Evolutionary conservation across 371 early-diverging fungal genomes (phyloP), one percentile per base, ranked within the genome.

Genomic region (Entomophthora muscae): DNA sequence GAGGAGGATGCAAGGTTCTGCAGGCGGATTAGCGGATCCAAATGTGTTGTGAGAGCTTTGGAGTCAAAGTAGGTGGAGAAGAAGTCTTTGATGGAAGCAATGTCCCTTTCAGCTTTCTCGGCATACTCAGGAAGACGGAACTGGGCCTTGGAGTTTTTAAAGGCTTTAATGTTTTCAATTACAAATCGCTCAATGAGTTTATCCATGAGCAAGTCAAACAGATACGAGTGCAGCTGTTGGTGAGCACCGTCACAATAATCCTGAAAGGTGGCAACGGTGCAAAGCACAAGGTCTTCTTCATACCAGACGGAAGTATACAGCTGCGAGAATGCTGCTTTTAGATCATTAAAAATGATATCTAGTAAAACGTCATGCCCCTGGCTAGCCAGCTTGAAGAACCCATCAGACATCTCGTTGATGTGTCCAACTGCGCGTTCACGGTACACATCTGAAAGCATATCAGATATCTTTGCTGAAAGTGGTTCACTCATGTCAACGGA

Each of bases 281-380:
- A 76, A 13, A 79, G 78, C 78, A 96, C 82, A 51, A 89, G 66
- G 22, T 88, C 65, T 69, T 80, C 76, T 61, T 89, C 85, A 73
- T 97, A 96, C 96, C 97, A 97, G n/a, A 76, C 76, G 0, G 74
- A 52, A 13, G 89, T 84, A 68, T 89, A 90, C 28, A 95, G 67
- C 56, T 82, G 79, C 21, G 68, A 64, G 33, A 93, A 77, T 0
- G 86, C 86, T 0, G 85, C 82, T 30, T 77, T 74, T 29, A 91
- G 67, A 70, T 95, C 95, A 42, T 77, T 75, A 65, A 89, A 83
- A n/a, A 88, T 83, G 28, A 94, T 80, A 63, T 91, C 87, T 28
- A 89, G 68, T 21, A 96, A 70, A 10, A 89, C 75, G 63, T 81
- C 81, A 27, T 80, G 78, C 1, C 85, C 82, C 21, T 76, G 75